Conservation (phyloP, 768 basidiomycete species). For the Porphyrellus cyaneotinctus region DNA sequence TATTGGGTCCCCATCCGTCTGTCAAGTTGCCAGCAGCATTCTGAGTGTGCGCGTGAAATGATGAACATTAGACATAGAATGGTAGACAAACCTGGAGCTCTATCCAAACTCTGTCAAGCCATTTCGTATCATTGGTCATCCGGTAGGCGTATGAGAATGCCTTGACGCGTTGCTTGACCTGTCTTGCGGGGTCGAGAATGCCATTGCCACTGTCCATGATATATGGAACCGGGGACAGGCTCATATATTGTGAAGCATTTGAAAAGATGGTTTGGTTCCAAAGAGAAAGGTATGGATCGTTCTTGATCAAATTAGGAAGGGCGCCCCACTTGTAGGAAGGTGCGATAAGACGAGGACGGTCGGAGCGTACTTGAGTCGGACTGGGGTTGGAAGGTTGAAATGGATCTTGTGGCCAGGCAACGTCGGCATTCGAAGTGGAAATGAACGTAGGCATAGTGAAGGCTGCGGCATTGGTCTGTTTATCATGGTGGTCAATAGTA, state of each 20-base stretch:
- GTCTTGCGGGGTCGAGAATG: constrained; percentile 86
- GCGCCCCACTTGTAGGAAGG: constrained; percentile 89
- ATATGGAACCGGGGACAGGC: constrained; percentile 63
- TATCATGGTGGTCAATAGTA: not conserved
- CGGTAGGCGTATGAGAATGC: constrained; percentile 87
- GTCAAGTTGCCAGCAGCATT: constrained; percentile 74
- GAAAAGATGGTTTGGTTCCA: constrained; percentile 92
- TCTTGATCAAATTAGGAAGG: constrained; percentile 69
- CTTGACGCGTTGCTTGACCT: constrained; percentile 88
- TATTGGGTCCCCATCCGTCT: constrained; percentile 57
- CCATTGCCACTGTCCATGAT: constrained; percentile 79
- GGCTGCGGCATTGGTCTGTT: constrained; percentile 69
- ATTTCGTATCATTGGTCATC: constrained; percentile 89
- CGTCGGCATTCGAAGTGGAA: constrained; percentile 43
- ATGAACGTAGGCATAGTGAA: constrained; percentile 72
- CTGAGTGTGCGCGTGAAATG: constrained; percentile 22
- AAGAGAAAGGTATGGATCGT: constrained; percentile 76
- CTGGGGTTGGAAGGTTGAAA: constrained; percentile 62
- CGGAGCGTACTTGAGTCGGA: constrained; percentile 59
- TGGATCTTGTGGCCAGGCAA: constrained; percentile 79
- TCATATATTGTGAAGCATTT: constrained; percentile 78
- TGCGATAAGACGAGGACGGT: constrained; percentile 89
- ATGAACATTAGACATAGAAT: not conserved
- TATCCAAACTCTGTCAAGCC: constrained; percentile 79
- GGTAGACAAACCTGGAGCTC: constrained; percentile 71